Evolutionary conservation across 371 early-diverging fungal genomes (phyloP), one percentile per base, ranked within the genome.

Genomic region (Mucor mucedo): DNA sequence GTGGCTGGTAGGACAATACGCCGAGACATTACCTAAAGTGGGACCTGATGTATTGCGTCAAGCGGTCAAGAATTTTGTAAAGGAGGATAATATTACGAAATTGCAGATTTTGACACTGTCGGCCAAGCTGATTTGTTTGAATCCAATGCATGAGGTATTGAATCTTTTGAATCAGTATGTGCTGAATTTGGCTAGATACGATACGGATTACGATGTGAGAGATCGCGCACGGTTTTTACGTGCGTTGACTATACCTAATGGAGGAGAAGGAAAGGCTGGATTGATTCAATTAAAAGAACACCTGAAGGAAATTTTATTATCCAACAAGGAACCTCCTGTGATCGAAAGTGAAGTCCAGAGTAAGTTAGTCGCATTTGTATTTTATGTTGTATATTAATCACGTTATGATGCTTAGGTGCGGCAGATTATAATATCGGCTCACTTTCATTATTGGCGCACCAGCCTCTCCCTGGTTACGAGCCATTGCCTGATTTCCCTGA

Each of bases 211-310:
- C 63, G 94, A 95, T 70, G 90, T 97, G 1, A 86, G 98, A 38
- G 98, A 98, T 66, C 87, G 95, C 16, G 94, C 93, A 9, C 76
- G 98, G 41, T 87, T 93, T 64, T 75, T 96, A 42, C 86, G 89
- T 44, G 89, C 83, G 1, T 72, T 96, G 56, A 85, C 92, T 13
- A 76, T 87, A 58, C 81, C 84, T 10, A 67, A 58, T 16, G 57
- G 42, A 8, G 60, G 69, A 10, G 73, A 78, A 11, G 70, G 76
- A 39, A 76, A 76, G 32, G 73, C 77, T 21, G 80, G 76, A 13
- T 61, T 80, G 16, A 68, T 63, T 58, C 75, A 68, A 35, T 39
- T 87, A 39, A 74, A 80, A 39, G 63, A 78, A 14, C 76, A 87
- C 48, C 58, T 79, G 47, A 79, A 80, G 55, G 62, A 73, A 5